Percentiles rank a stretch among this genome's conserved stretches.
Conservation (phyloP, 163 green algal species). For the Scenedesmus sp. region DNA sequence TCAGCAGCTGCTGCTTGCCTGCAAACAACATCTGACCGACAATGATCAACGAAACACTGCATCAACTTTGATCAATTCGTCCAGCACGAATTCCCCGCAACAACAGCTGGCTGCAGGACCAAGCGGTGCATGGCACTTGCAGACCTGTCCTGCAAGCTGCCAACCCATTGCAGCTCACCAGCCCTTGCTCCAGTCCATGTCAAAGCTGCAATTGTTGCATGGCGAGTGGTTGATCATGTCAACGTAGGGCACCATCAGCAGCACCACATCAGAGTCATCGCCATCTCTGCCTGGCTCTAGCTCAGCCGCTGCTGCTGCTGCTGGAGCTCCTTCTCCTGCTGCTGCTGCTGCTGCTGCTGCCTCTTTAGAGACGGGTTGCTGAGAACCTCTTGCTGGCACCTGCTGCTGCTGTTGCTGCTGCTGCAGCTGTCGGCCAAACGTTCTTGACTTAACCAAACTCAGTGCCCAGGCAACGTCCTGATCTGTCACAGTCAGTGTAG, state of each 20-base stretch:
- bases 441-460: conserved; percentile 45
- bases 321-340: neutral
- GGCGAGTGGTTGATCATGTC: conserved; percentile 49
- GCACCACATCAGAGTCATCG: conserved; percentile 19
- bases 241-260: conserved; percentile 47
- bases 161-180: neutral
- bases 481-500: too few relatives aligned
- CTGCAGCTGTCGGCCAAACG: conserved; percentile 3
- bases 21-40: too few relatives aligned
- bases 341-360: neutral
- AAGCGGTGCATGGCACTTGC: too few relatives aligned
- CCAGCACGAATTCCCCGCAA: too few relatives aligned
- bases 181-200: neutral
- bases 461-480: conserved; percentile 21
- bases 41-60: too few relatives aligned
- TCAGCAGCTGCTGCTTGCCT: neutral
- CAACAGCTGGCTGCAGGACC: too few relatives aligned
- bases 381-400: neutral
- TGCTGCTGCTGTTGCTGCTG: neutral
- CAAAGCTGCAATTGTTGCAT: conserved; percentile 17
- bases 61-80: too few relatives aligned
- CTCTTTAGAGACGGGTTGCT: too few relatives aligned
- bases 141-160: neutral
- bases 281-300: conserved; percentile 1
- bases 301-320: conserved; percentile 20